Conservation (phyloP, 768 basidiomycete species). For the Guyanaporus albipodus region DNA sequence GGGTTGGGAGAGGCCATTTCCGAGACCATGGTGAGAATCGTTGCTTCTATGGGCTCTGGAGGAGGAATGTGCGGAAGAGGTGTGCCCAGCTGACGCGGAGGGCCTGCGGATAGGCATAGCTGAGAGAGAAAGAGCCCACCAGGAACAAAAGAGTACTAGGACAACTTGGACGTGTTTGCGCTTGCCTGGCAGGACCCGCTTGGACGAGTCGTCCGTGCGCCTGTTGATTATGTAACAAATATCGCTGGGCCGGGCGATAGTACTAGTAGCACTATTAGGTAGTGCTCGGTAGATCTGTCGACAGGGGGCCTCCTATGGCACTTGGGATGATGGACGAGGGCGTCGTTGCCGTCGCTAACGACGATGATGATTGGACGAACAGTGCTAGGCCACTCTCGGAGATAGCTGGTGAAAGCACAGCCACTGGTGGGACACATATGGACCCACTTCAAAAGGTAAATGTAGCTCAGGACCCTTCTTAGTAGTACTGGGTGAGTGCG, state of each 20-base stretch:
- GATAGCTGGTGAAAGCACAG: constrained; percentile 33
- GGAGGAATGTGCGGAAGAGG: constrained; percentile 31
- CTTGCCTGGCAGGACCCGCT: too few species aligned
- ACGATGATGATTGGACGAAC: too few species aligned
- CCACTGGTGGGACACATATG: constrained; percentile 40
- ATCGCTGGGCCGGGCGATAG: neutral
- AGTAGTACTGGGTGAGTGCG: constrained; percentile 2
- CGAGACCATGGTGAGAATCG: constrained; percentile 51
- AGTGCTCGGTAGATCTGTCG: too few species aligned
- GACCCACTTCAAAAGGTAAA: constrained; percentile 38
- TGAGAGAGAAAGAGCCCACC: constrained; percentile 20
- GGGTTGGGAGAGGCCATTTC: constrained; percentile 31
- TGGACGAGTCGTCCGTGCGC: constrained; percentile 17
- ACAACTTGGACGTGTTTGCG: constrained; percentile 8
- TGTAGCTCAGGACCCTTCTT: constrained; percentile 1
- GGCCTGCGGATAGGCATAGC: constrained; percentile 54
- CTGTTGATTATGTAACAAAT: constrained; percentile 2
- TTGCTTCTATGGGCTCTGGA: constrained; percentile 58
- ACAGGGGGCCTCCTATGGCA: neutral
- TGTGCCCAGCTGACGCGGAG: constrained; percentile 52
- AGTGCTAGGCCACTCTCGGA: too few species aligned
- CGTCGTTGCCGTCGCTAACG: too few species aligned
- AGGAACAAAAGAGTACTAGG: neutral
- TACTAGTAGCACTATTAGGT: too few species aligned
- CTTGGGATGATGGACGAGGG: too few species aligned